Conservation (phyloP, 192 early-diverging fungal genomes). For the Entomortierella lignicola region DNA sequence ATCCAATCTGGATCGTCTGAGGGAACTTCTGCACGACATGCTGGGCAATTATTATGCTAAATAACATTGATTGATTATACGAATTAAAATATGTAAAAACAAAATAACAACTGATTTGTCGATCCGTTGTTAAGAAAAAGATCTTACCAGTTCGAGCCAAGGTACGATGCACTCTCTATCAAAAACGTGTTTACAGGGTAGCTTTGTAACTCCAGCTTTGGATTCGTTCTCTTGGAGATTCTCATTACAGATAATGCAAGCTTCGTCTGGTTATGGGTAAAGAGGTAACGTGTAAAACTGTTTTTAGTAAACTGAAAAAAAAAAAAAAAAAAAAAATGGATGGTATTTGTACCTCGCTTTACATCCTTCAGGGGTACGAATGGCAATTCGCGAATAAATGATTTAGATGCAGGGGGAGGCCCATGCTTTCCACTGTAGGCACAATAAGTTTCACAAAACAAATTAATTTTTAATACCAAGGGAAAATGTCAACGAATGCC, state of each 20-base stretch:
- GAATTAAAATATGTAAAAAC: background rate
- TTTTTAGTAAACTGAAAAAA: background rate
- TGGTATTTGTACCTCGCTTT: conserved; percentile 31
- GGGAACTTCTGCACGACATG: conserved; percentile 53
- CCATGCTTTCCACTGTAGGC: conserved; percentile 44
- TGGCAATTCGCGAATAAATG: conserved; percentile 52
- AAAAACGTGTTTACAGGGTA: conserved; percentile 57
- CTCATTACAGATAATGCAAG: conserved; percentile 55
- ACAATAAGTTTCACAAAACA: too few relatives aligned
- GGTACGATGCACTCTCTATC: conserved; percentile 57
- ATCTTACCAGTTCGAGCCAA: conserved; percentile 55
- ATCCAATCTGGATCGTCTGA: conserved; percentile 58
- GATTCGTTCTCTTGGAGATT: conserved; percentile 52
- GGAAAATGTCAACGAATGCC: too few relatives aligned
- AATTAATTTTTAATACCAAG: too few relatives aligned
- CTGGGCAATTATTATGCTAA: conserved; percentile 58
- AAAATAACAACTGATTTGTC: too few relatives aligned
- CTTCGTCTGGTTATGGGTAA: conserved; percentile 30
- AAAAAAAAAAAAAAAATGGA: background rate
- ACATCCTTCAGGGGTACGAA: conserved; percentile 39
- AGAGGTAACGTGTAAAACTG: background rate
- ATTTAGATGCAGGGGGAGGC: conserved; percentile 56
- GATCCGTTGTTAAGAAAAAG: background rate
- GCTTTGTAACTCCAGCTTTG: conserved; percentile 36
- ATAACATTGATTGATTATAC: background rate